Evolutionary conservation across 2,329 filamentous ascomycete genomes (phyloP), one percentile per base, ranked within the genome.

Genomic region (Acephala macrosclerotiorum): DNA sequence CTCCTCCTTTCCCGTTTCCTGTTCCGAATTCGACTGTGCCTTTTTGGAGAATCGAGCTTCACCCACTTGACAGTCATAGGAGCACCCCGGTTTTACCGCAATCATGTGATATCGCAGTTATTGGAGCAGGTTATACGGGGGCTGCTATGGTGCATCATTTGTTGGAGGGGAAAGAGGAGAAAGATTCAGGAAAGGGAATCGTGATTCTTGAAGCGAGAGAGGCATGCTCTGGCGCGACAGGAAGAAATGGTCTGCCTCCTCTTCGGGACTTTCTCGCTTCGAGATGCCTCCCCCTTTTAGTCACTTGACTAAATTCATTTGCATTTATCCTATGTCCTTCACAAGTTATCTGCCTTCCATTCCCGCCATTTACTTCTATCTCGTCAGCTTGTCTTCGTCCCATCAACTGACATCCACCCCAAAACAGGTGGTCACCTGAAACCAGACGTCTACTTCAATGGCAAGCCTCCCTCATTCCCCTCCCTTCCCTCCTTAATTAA

Each of bases 361-460:
- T 16, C 20, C 42, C 8, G 3, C 18, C 42, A 45, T 18, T 20
- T 2, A 45, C 16, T 20, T 45, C 42, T 3, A n/a, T n/a, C n/a
- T n/a, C n/a, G n/a, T n/a, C n/a, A n/a, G n/a, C n/a, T n/a, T n/a
- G n/a, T n/a, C n/a, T n/a, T n/a, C n/a, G n/a, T n/a, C n/a, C n/a
- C n/a, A n/a, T 26, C 47, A 25, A 29, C 25, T 51, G 22, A 51
- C 47, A 9, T 51, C 20, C 42, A 20, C 26, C 56, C 14, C 22
- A 25, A 60, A 60, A 47, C 18, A 64, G 62, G 62, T 55, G 62
- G 62, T 20, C 62, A 64, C 26, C 22, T 64, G 22, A 64, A 64
- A 42, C 62, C 62, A 47, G 62, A 64, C 22, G 62, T 64, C 2
- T 64, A 64, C 47, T 64, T 64, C 56, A 64, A 64, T 25, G 42